A percentile compares a stretch with the other conserved stretches of the same genome.
phyloP scores from a whole-genome alignment of 352 stramenopile genomes.

The Phytopythium oedochilum region DNA sequence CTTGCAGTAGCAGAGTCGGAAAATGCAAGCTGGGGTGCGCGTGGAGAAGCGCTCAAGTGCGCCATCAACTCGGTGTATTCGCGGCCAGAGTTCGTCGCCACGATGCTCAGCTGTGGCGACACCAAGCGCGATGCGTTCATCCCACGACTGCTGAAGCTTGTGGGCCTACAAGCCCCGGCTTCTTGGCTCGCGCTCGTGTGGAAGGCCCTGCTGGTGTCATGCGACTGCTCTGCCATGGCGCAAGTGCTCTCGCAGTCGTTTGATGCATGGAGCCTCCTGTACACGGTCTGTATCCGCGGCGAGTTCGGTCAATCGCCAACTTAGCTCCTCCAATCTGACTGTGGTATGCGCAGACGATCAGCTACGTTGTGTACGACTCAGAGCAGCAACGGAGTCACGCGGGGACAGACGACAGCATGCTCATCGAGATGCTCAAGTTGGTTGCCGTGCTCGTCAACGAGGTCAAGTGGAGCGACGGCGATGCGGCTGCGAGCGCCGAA shows the following conservation, averaged over 20 bases:
- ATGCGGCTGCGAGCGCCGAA: slow-evolving; percentile 16
- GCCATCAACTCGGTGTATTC: slow-evolving; percentile 64
- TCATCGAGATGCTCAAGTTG: slow-evolving; percentile 56
- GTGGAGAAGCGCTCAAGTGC: slow-evolving; percentile 64
- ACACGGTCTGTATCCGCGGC: slow-evolving; percentile 18
- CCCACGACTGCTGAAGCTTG: slow-evolving; percentile 22
- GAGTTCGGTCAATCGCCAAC: neutral
- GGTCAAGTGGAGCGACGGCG: slow-evolving; percentile 37
- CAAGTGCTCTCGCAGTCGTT: slow-evolving; percentile 20
- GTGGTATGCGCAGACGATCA: slow-evolving; percentile 29
- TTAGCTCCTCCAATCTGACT: neutral
- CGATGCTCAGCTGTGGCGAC: slow-evolving; percentile 9
- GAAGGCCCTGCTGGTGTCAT: slow-evolving; percentile 52
- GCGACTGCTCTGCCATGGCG: slow-evolving; percentile 29
- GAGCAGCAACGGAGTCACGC: neutral
- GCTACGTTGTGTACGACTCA: slow-evolving; percentile 21
- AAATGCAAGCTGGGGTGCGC: slow-evolving; percentile 11
- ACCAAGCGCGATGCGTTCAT: slow-evolving; percentile 7
- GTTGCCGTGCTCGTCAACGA: slow-evolving; percentile 52
- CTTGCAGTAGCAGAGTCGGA: slow-evolving; percentile 16
- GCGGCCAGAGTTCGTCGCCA: slow-evolving; percentile 47
- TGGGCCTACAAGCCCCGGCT: slow-evolving; percentile 14
- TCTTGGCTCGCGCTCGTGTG: slow-evolving; percentile 53
- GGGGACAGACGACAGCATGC: slow-evolving; percentile 3
- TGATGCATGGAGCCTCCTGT: slow-evolving; percentile 37